Conservation (phyloP, 1,284 basidiomycete species). For the Stereum hirsutum region DNA sequence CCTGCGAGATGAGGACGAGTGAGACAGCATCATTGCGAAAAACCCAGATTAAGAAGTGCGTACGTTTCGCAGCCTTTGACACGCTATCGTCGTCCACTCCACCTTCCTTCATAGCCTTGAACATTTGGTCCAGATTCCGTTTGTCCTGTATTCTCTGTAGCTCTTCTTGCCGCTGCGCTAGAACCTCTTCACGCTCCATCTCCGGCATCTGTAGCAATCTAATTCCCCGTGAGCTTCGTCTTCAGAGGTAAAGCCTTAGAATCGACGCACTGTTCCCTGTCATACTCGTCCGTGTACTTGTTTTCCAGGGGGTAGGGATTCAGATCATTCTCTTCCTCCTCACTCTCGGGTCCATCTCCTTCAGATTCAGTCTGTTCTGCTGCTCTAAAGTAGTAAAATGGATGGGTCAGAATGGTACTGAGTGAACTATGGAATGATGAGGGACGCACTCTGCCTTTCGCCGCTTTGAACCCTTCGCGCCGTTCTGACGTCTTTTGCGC, state of each 20-base stretch:
- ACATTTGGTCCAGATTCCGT: constrained; percentile 68
- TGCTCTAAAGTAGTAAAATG: neutral
- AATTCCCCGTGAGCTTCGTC: constrained; percentile 3
- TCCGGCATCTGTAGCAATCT: constrained; percentile 80
- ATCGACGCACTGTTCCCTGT: constrained; percentile 63
- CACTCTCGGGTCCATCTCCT: constrained; percentile 46
- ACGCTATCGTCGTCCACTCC: constrained; percentile 49
- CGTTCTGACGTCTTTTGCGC: constrained; percentile 32
- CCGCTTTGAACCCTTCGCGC: constrained; percentile 28
- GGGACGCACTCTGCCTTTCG: constrained; percentile 38
- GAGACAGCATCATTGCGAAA: constrained; percentile 5
- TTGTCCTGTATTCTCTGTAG: constrained; percentile 72
- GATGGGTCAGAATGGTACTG: constrained; percentile 17
- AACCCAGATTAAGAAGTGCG: constrained; percentile 17
- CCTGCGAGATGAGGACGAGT: constrained; percentile 29
- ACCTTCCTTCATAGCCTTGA: constrained; percentile 48
- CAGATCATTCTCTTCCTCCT: constrained; percentile 33
- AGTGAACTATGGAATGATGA: constrained; percentile 7
- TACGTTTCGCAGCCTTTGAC: constrained; percentile 67
- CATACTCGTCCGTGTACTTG: constrained; percentile 79
- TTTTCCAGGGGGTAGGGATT: constrained; percentile 88
- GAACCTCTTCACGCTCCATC: constrained; percentile 80
- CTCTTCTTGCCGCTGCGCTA: constrained; percentile 75
- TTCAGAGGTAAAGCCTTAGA: neutral
- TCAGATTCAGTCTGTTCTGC: constrained; percentile 36